Base-by-base conservation (phyloP, 306 rosid species). In the Cucumis hystrix region DNA sequence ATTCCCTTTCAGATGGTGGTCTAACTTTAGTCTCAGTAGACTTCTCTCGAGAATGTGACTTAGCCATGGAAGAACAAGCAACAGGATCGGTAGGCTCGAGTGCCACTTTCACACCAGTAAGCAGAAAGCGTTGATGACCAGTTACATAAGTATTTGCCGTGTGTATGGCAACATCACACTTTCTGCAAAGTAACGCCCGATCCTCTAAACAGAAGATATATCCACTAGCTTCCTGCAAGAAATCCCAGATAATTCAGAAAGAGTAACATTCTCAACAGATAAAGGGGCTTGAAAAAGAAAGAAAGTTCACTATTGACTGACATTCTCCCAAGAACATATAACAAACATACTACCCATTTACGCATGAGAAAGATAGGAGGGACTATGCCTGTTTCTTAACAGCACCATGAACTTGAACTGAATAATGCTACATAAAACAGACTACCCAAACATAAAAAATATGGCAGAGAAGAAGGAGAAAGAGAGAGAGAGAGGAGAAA, bases 141-240 rank as follows among this genome's bases (percentile, higher is more conserved):
- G 79, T 61, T 33, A 80, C 77, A 56, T 15, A 80, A 14, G 79
- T 20, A 76, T 80, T 83, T 45, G 77, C 81, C 2, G 79, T 83
- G 77, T 80, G 86, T 77, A 83, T 80, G 45, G 77, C 90, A 69
- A 91, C 84, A 76, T 93, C 98, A 54, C 98, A 93, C 61, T 89
- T 93, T 77, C 96, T 79, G 86, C 98, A 93, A 41, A 93, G 83
- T 74, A 93, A 80, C 58, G 98, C 98, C 39, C 98, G 92, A 80
- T 93, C 97, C 86, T 93, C 98, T 49, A 93, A 78, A 77, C 97
- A 93, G 83, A 93, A 93, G 89, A 93, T 91, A 81, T 89, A 89
- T 72, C 98, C 98, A 77, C 88, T 79, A 3, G 87, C 74, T 78
- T 93, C 97, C 97, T 93, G 95, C 78, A 41, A 33, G 28, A 78